Conservation (phyloP, 2,329 filamentous ascomycete genomes). For the Fusarium irregulare region DNA sequence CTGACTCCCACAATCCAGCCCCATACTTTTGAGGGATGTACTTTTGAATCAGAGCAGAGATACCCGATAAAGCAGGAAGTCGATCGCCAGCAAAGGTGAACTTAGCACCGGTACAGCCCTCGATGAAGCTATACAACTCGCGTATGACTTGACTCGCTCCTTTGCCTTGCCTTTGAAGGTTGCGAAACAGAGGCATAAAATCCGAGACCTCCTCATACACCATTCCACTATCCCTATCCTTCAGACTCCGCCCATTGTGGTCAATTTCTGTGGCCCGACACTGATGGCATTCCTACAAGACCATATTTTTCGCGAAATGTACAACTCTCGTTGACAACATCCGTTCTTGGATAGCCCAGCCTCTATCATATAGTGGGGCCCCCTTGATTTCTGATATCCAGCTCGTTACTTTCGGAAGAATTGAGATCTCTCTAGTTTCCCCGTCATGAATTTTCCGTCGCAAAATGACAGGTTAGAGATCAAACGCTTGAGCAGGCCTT, state of each 20-base stretch:
- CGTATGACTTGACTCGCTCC: background rate
- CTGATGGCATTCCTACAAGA: background rate
- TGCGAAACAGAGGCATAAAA: background rate
- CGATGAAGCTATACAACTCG: background rate
- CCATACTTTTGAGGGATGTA: background rate
- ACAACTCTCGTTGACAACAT: background rate
- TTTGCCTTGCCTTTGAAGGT: rapidly evolving
- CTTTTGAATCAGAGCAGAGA: background rate
- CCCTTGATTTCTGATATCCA: background rate
- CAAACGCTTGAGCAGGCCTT: background rate
- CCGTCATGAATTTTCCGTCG: background rate
- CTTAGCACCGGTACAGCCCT: background rate
- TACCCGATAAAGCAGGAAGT: background rate
- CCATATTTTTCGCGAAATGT: background rate
- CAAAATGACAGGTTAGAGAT: background rate
- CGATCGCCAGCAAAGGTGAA: background rate
- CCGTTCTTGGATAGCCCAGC: background rate
- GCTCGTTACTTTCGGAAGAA: background rate
- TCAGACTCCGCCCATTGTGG: background rate
- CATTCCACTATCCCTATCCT: background rate
- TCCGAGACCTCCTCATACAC: background rate
- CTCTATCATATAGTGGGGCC: background rate
- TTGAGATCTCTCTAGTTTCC: background rate
- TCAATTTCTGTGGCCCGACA: background rate
- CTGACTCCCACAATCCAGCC: background rate